phyloP scores from a whole-genome alignment of 1,284 basidiomycete genomes.

The Cryptococcus sp. region DNA sequence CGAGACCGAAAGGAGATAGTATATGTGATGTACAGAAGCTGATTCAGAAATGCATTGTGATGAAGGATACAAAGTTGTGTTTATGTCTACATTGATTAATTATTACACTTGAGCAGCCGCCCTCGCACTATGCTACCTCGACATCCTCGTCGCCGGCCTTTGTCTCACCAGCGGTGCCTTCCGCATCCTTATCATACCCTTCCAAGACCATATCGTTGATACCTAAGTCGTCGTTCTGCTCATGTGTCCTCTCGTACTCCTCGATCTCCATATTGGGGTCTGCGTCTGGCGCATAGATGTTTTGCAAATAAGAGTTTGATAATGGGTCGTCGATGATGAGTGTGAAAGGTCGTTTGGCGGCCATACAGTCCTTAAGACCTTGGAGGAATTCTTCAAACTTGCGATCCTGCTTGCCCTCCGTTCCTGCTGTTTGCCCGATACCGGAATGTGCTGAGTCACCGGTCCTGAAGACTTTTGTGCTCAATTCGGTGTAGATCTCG shows the following conservation, averaged over 20 bases:
- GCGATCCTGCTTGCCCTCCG: slow-evolving; percentile 56
- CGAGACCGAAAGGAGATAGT: not conserved
- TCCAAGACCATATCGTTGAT: slow-evolving; percentile 96
- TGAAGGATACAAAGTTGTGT: not conserved
- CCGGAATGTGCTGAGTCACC: slow-evolving; percentile 44
- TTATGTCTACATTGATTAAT: not conserved
- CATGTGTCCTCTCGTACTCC: slow-evolving; percentile 77
- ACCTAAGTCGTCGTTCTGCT: slow-evolving; percentile 95
- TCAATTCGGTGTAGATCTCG: slow-evolving; percentile 94
- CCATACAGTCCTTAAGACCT: slow-evolving; percentile 78
- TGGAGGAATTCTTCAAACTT: slow-evolving; percentile 76
- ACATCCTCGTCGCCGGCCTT: not conserved
- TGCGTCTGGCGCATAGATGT: slow-evolving; percentile 86
- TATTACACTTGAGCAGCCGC: not conserved
- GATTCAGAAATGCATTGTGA: slow-evolving; percentile 4
- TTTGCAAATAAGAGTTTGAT: slow-evolving; percentile 94
- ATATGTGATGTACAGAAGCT: not conserved
- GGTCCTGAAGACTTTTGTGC: slow-evolving; percentile 79
- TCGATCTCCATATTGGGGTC: slow-evolving; percentile 88
- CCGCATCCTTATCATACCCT: slow-evolving; percentile 63
- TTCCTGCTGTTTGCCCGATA: slow-evolving; percentile 40
- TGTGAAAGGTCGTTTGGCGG: slow-evolving; percentile 76
- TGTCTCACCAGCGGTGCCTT: slow-evolving; percentile 18
- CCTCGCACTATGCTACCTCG: not conserved
- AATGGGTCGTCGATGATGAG: slow-evolving; percentile 94